Conservation (phyloP, 768 basidiomycete species). For the Termitomyces sp. region DNA sequence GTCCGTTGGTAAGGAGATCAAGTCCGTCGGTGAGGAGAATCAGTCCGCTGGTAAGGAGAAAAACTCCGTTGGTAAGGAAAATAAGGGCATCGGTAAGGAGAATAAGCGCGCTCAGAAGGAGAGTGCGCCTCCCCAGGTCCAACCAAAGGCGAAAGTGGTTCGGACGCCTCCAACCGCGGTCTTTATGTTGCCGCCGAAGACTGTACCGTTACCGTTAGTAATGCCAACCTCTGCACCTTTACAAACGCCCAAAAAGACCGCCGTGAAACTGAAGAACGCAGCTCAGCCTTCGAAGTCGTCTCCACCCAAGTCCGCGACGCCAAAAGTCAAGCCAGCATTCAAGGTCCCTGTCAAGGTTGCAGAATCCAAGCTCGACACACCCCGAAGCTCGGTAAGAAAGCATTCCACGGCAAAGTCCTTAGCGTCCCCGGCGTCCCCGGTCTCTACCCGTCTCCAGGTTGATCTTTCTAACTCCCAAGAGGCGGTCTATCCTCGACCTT, state of each 20-base stretch:
- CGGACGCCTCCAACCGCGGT: background rate
- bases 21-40: background rate
- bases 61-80: too few species aligned
- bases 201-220: background rate
- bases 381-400: background rate
- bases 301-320: background rate
- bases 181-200: slow-evolving; percentile 1
- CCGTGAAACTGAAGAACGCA: background rate
- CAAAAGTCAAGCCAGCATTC: background rate
- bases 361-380: background rate
- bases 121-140: too few species aligned
- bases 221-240: background rate
- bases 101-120: too few species aligned
- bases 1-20: too few species aligned
- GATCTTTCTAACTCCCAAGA: background rate
- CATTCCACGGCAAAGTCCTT: background rate
- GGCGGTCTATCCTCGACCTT: background rate
- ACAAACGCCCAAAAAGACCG: background rate
- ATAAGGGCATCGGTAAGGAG: too few species aligned
- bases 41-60: too few species aligned
- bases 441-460: background rate
- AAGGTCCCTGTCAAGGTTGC: background rate
- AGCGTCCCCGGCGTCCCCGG: background rate
- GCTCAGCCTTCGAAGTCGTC: background rate
- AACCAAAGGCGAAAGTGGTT: background rate